Base-by-base conservation (phyloP, 768 basidiomycete species). In the Pilatotrama ljubarskyi region DNA sequence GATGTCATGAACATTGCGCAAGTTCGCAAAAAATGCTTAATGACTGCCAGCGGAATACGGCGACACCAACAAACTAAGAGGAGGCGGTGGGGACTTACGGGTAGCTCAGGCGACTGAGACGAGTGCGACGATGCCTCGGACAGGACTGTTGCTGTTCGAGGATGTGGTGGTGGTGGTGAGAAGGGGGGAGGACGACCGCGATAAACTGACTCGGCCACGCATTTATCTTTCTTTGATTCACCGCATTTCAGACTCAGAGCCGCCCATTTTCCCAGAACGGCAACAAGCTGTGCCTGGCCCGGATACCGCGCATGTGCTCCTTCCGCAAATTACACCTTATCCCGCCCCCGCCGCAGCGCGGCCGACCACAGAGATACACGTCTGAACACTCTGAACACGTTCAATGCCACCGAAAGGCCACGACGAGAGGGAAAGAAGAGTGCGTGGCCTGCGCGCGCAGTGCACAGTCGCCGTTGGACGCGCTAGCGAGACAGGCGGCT, bases 181-280 rank as follows among this genome's bases (percentile, higher is more conserved):
- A 37, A 56, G 51, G 57, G 38, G 60, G 52, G 52, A 44, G 66
- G 55, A 58, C 59, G 60, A 60, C 38, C 50, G 54, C 57, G 63
- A 46, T 46, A 40, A 47, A 25, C 55, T 69, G 70, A 71, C 70
- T 71, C 70, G 64, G 37, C 35, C 51, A 49, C 35, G 37, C 48
- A 67, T 68, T 66, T 65, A 64, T 64, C 49, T 24, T 17, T 38
- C 51, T 32, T 56, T 35, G 40, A 36, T 65, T 61, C 70, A 67
- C 62, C 48, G 66, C 66, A 61, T 62, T 71, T 71, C 66, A 69
- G 55, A 58, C 70, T 66, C 70, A 71, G 70, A 71, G 68, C 38
- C 70, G 70, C 70, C 59, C 46, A 44, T 52, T 52, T 35, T 18
- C 37, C 44, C 37, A 51, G 51, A 51, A 46, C 46, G 56, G 51